These are phyloP conservation scores for Vachellia pachyceras DNA, from an alignment of 306 rosid species.

Conservation along the genomic window DNA sequence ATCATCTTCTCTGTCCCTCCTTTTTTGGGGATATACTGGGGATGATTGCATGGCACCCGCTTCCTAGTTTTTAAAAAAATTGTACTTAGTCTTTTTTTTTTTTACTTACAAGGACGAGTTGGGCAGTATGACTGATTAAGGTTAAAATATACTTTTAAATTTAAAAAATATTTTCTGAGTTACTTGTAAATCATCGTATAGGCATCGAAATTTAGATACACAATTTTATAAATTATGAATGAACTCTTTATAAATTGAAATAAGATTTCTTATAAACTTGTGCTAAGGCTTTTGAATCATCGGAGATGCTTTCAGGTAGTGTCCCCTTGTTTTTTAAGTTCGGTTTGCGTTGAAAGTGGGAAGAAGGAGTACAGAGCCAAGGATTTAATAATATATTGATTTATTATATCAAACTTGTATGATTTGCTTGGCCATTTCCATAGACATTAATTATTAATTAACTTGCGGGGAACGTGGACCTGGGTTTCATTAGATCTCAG, in stretches of 20 bases:
- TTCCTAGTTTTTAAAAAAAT: constrained; percentile 3
- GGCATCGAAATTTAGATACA: too few relatives aligned
- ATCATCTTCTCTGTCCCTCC: constrained; percentile 28
- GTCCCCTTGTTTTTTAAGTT: constrained; percentile 25
- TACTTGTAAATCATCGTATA: too few relatives aligned
- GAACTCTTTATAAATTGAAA: too few relatives aligned
- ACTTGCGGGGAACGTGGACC: neutral
- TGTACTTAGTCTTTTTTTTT: neutral
- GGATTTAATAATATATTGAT: neutral
- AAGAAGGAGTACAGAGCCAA: neutral
- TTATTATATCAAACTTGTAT: neutral
- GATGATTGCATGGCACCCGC: neutral
- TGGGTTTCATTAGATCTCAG: neutral
- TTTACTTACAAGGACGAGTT: too few relatives aligned
- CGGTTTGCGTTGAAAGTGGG: neutral
- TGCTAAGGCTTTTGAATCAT: neutral
- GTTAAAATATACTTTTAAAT: too few relatives aligned
- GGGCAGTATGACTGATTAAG: too few relatives aligned
- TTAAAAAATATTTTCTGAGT: too few relatives aligned
- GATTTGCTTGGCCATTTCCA: constrained; percentile 4
- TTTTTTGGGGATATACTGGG: neutral
- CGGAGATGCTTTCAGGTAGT: neutral
- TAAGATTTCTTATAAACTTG: too few relatives aligned
- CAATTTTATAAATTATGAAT: too few relatives aligned
- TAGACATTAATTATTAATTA: neutral